phyloP scores from a whole-genome alignment of 805 yeast species.

The Tetrapisispora arboricola region DNA sequence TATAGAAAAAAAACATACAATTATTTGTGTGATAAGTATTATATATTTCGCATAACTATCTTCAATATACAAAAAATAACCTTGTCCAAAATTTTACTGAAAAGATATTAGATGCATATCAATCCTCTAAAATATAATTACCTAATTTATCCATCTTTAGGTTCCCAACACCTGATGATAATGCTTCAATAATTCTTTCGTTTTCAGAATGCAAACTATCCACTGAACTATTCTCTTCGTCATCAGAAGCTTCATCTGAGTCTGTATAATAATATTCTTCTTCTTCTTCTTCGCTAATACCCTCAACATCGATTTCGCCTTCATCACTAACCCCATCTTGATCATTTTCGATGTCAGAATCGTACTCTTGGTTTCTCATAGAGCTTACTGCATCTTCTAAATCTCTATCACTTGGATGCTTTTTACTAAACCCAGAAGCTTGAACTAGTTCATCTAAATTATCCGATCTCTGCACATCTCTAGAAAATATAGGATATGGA shows the following conservation, averaged over 20 bases:
- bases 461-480: constrained; percentile 62
- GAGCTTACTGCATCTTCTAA: constrained; percentile 65
- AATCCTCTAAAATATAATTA: constrained; percentile 57
- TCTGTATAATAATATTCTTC: constrained; percentile 22
- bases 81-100: no score
- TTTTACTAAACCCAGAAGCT: constrained; percentile 75
- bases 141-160: constrained; percentile 76
- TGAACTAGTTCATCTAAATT: constrained; percentile 76
- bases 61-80: no score
- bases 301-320: constrained; percentile 35
- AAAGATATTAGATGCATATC: no score
- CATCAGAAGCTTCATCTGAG: constrained; percentile 20
- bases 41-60: background rate
- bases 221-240: constrained; percentile 22
- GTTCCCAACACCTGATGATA: constrained; percentile 51
- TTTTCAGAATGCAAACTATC: constrained; percentile 38
- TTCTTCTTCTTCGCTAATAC: constrained; percentile 34
- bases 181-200: constrained; percentile 59
- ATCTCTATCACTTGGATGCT: constrained; percentile 45
- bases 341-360: constrained; percentile 23
- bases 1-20: background rate
- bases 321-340: constrained; percentile 42
- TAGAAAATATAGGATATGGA: constrained; percentile 66
- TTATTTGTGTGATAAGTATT: no score
- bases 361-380: constrained; percentile 42